Evolutionary conservation across 2,329 filamentous ascomycete genomes (phyloP), one percentile per base, ranked within the genome.

Genomic region (Penicillium freii): DNA sequence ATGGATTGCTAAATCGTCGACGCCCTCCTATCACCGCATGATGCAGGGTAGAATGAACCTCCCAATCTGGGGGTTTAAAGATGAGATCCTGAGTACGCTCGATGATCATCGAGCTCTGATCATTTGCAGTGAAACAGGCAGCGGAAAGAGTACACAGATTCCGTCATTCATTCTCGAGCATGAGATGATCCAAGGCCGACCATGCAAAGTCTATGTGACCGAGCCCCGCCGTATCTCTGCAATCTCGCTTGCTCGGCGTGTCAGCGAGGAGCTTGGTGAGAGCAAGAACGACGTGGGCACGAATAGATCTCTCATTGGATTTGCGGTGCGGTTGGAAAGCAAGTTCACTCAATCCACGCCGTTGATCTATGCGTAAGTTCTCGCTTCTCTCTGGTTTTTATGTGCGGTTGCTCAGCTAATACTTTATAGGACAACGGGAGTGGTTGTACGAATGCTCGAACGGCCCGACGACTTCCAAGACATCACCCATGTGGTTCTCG

Each of bases 361-460:
- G 51, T 83, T 99, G 27, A 86, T 97, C 6, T 99, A 92, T 75
- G 94, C 94, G 52, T 97, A 89, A 43, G 75, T 74, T 9, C 11
- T 10, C 13, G n/a, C 36, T 44, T 33, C 39, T 34, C 10, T 51
- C 8, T 44, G 13, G 4, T 2, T 33, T 25, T 23, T 23, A n/a
- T 19, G 38, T 5, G 5, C 21, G 25, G 42, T 34, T 13, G 29
- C 40, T 25, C 19, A 31, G 17, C 54, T 61, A 36, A 58, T 64
- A 23, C 21, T 23, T n/a, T 45, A 19, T 57, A 77, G 75, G 25
- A 80, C 85, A 25, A 85, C 86, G 44, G 86, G 94, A 78, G 96
- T 99, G 57, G 91, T 99, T n/a, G 90, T 99, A 81, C 87, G 94
- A 29, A 97, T 99, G 93, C 81, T 99, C 15, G 94, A 99, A 73